Evolutionary conservation across 2,329 filamentous ascomycete species (phyloP), one percentile per base, ranked within the genome.

Genomic region (Paraconiothyrium brasiliense): DNA sequence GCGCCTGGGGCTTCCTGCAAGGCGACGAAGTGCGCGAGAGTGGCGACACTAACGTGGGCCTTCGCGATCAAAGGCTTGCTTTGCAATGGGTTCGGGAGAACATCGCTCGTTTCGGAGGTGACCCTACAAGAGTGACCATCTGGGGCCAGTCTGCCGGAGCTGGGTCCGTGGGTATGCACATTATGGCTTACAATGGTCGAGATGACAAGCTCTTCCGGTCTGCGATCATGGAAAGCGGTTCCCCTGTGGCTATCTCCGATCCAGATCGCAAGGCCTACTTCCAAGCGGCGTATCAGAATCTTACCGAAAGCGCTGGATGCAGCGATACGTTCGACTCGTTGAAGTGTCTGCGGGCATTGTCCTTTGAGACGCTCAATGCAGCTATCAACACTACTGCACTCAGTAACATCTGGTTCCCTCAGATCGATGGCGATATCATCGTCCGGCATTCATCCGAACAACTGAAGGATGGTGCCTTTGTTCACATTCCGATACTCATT

Each of bases 1-100:
- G 68, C 58, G 65, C 69, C n/a, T 83, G 92, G 68, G 91, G 91
- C 0, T 93, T 94, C 73, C 74, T 91, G 20, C 83, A 85, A 35
- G 70, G 70, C 43, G 57, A 73, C 44, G 73, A 76, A 57, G 60
- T 75, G 16, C 57, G 60, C 4, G 57, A 71, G 11, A 63, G 60
- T 11, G 88, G 86, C 16, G 78, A 82, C 57, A 74, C 83, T 61
- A 78, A 82, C 37, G 65, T 83, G 20, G 82, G 81, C 13, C 70
- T 83, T 1, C 71, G 76, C 24, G 82, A 84, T 65, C 82, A 84
- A 62, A 73, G 81, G 16, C 63, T 81, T 14, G 82, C 80, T 1
- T 58, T 84, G 46, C 78, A 81, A n/a, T 84, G 81, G 81, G 68
- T 84, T 3, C 74, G 75, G 44, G 77, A 79, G 58, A 80, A 80